Base-by-base conservation (phyloP, 768 basidiomycete genomes). In the Leccinum longicurvipes region DNA sequence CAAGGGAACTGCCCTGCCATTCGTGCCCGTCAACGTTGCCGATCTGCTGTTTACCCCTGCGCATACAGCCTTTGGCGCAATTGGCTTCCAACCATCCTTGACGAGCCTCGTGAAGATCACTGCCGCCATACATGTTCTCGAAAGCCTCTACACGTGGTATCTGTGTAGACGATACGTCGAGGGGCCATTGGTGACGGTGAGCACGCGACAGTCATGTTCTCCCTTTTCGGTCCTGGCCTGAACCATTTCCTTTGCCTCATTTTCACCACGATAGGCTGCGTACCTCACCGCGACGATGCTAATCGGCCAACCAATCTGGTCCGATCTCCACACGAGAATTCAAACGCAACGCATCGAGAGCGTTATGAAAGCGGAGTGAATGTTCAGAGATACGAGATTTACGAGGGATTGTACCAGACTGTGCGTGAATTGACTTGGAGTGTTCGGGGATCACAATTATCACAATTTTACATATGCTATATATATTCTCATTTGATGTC, bases 331-430 rank as follows among this genome's bases (percentile, higher is more conserved):
- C 52, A 77, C 70, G 60, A 78, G 81, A 24, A 80, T 91, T 10
- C 86, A 91, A 58, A 70, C 74, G 29, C 83, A 84, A 15, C 79
- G 89, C 3, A 92, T 92, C 42, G 82, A 89, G 54, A 89, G 88
- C 27, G 86, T 92, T 4, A 85, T 88, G 85, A 92, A 91, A 68
- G 79, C 80, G 10, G 73, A 88, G 65, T 86, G 64, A 44, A n/a
- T 10, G n/a, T 19, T n/a, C n/a, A n/a, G n/a, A 39, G n/a, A 39
- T 39, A 39, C 10, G 1, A 10, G 7, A 9, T 10, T n/a, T 36
- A 17, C 9, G 34, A 36, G 17, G 34, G 9, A 6, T 31, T 46
- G 34, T 32, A 32, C 6, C 14, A 12, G 23, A 51, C 25, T 12
- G 21, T 6, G 12, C 10, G 17, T 36, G 8, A 17, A 36, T 36